A percentile compares a stretch with the other conserved stretches of the same genome.
Evolutionary conservation across 129 eudicot species (phyloP).

Genomic region (Ambrosia trifida): DNA sequence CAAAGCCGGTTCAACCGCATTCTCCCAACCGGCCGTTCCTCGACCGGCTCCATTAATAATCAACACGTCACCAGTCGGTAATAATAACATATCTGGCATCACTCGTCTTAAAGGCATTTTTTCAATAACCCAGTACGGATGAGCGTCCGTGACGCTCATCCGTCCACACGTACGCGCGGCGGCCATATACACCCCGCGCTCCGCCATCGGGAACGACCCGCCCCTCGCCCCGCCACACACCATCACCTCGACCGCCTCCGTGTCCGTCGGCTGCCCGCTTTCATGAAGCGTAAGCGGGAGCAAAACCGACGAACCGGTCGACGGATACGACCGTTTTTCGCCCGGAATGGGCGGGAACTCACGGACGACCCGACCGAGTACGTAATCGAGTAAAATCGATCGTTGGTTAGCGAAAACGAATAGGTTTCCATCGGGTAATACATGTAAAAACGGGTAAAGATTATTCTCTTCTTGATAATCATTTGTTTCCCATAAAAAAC

Average conservation of each 20-base stretch:
- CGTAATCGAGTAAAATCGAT: conserved; percentile 58
- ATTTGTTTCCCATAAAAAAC: conserved; percentile 48
- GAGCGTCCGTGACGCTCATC: conserved; percentile 40
- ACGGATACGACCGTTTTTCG: conserved; percentile 62
- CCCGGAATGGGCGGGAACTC: conserved; percentile 69
- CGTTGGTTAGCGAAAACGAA: conserved; percentile 71
- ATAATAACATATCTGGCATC: conserved; percentile 72
- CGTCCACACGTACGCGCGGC: conserved; percentile 74
- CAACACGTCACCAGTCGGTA: conserved; percentile 68
- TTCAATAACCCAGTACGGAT: conserved; percentile 73
- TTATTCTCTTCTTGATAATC: conserved; percentile 67
- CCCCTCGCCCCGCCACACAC: conserved; percentile 73
- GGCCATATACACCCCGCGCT: conserved; percentile 36
- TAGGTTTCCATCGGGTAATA: conserved; percentile 72
- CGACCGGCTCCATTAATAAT: conserved; percentile 64
- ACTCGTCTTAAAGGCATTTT: conserved; percentile 73
- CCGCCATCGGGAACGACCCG: conserved; percentile 52
- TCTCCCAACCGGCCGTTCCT: conserved; percentile 93
- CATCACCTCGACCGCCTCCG: conserved; percentile 59
- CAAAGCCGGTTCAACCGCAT: conserved; percentile 58
- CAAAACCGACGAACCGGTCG: conserved; percentile 82
- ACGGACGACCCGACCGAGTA: conserved; percentile 36
- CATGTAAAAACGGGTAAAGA: conserved; percentile 74
- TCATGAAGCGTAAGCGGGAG: conserved; percentile 45
- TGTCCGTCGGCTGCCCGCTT: neutral